A percentile compares a stretch with the other conserved stretches of the same genome.
Evolutionary conservation across 495 filamentous ascomycete genomes (phyloP).

Genomic region (Hypoxylon fuscum): DNA sequence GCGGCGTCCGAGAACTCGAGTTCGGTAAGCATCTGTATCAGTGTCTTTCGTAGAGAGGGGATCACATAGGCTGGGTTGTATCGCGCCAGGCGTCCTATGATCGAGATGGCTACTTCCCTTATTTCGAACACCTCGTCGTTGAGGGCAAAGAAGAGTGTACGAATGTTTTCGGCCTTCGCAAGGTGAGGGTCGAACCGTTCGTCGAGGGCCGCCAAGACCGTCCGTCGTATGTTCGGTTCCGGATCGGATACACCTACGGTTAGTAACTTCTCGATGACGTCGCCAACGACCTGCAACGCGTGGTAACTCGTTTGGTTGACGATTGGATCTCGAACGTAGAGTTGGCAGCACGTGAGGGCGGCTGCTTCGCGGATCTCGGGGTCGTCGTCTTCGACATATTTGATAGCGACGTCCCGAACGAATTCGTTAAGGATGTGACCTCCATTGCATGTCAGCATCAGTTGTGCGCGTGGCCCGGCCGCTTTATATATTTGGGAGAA

Average conservation of each 20-base stretch:
- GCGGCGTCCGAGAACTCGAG: slow-evolving; percentile 94
- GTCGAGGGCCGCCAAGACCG: slow-evolving; percentile 87
- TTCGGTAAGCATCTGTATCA: slow-evolving; percentile 95
- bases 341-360: slow-evolving; percentile 95
- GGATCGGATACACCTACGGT: slow-evolving; percentile 94
- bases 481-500: neutral
- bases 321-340: slow-evolving; percentile 95
- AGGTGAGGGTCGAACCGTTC: slow-evolving; percentile 94
- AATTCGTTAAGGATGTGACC: slow-evolving; percentile 97
- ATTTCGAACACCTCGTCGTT: slow-evolving; percentile 94
- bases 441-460: slow-evolving; percentile 40
- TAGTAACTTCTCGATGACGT: slow-evolving; percentile 95
- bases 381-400: slow-evolving; percentile 95
- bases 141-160: slow-evolving; percentile 93
- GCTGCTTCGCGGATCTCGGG: slow-evolving; percentile 92
- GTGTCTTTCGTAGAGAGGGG: slow-evolving; percentile 87
- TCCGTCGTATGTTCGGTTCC: slow-evolving; percentile 85
- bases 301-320: slow-evolving; percentile 97
- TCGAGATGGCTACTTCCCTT: slow-evolving; percentile 91
- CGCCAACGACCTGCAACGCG: slow-evolving; percentile 93
- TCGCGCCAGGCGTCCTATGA: slow-evolving; percentile 90
- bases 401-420: slow-evolving; percentile 96
- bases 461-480: too few relatives aligned
- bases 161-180: slow-evolving; percentile 93
- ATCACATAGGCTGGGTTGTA: slow-evolving; percentile 98